phyloP scores from a whole-genome alignment of 768 basidiomycete species.

The Xerocomellus amylosporus region DNA sequence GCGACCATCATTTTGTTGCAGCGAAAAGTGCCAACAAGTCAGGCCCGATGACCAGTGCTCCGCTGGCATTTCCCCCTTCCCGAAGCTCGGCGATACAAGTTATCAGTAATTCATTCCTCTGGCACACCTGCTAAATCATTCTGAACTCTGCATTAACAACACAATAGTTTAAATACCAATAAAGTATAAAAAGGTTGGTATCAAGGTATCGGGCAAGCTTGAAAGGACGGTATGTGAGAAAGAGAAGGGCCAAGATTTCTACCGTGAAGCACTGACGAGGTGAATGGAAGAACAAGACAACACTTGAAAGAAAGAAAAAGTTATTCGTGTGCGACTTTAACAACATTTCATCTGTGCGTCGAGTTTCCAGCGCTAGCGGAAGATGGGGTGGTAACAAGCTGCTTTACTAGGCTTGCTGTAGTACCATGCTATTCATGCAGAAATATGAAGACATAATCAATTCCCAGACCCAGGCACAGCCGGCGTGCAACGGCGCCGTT shows the following conservation, averaged over 20 bases:
- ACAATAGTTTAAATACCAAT: background rate
- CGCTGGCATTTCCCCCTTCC: too few relatives aligned
- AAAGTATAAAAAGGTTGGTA: constrained; percentile 1
- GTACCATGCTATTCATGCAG: too few relatives aligned
- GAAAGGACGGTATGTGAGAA: background rate
- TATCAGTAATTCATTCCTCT: background rate
- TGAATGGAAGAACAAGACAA: background rate
- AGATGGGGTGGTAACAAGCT: background rate
- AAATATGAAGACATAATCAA: too few relatives aligned
- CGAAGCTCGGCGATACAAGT: background rate
- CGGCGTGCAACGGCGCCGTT: too few relatives aligned
- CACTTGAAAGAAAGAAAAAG: background rate
- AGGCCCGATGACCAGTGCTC: too few relatives aligned
- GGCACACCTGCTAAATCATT: background rate
- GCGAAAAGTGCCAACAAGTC: too few relatives aligned
- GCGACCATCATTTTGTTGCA: too few relatives aligned
- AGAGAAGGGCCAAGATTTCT: background rate
- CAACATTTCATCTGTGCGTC: constrained; percentile 1
- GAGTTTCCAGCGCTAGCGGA: constrained; percentile 2
- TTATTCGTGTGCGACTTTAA: background rate
- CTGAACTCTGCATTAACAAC: background rate
- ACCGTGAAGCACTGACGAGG: background rate
- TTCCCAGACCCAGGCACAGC: too few relatives aligned
- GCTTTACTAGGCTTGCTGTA: too few relatives aligned
- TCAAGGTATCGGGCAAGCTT: background rate